phyloP scores from a whole-genome alignment of 2,329 filamentous ascomycete genomes.

The Zymoseptoria tritici region DNA sequence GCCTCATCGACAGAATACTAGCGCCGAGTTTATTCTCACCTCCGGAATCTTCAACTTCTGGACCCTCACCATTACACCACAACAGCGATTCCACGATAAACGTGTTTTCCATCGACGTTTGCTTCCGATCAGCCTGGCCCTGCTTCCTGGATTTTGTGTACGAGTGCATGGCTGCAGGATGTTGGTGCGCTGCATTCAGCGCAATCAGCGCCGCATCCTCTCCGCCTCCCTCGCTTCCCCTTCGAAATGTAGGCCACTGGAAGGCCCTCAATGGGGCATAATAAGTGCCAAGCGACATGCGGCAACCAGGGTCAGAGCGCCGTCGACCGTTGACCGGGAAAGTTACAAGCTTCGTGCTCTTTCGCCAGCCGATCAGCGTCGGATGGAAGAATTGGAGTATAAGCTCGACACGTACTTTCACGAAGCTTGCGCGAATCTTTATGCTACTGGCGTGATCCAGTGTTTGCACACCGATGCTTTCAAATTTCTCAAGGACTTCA shows the following conservation, averaged over 20 bases:
- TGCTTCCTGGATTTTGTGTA: neutral
- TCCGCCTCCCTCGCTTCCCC: neutral
- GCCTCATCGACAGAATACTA: neutral
- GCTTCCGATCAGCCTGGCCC: neutral
- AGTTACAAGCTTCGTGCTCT: neutral
- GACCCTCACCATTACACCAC: neutral
- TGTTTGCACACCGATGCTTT: neutral
- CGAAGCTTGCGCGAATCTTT: neutral
- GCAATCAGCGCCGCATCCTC: neutral
- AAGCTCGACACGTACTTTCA: neutral
- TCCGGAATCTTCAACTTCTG: neutral
- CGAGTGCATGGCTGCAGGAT: neutral
- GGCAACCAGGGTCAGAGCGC: slow-evolving; percentile 6
- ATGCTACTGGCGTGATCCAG: neutral
- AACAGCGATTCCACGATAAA: neutral
- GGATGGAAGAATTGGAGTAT: neutral
- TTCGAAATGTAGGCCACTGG: neutral
- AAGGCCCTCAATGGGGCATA: neutral
- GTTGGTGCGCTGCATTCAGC: neutral
- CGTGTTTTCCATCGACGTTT: neutral
- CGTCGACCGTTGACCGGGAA: slow-evolving; percentile 6
- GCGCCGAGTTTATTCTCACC: neutral
- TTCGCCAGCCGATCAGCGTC: neutral
- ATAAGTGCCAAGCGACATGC: neutral
- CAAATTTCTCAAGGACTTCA: neutral